Evolutionary conservation across 495 filamentous ascomycete species (phyloP).

Genomic region (Pyronema omphalodes): DNA sequence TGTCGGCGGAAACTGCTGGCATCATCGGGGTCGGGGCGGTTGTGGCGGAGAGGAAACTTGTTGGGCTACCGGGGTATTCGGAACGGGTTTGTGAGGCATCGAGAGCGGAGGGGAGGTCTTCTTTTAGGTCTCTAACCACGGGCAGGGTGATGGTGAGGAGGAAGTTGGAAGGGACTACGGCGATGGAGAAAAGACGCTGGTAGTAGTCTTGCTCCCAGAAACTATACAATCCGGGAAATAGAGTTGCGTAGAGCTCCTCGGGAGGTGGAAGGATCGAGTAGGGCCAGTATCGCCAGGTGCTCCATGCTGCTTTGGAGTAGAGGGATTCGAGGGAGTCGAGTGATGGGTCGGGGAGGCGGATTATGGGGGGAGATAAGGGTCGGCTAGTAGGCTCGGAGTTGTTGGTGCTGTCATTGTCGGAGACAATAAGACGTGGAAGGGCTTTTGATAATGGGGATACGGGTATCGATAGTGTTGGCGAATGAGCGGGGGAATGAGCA

Average conservation of each 20-base stretch:
- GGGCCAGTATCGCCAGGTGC: constrained; percentile 48
- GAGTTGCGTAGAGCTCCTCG: constrained; percentile 45
- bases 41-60: constrained; percentile 10
- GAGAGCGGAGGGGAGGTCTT: too few species aligned
- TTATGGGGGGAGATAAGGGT: constrained; percentile 30
- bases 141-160: constrained; percentile 83
- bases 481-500: constrained; percentile 9
- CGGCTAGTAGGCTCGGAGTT: constrained; percentile 30
- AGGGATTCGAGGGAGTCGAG: constrained; percentile 33
- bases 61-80: not conserved
- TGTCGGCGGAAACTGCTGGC: not conserved
- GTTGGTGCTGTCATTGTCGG: constrained; percentile 27
- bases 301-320: constrained; percentile 13
- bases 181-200: constrained; percentile 58
- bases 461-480: constrained; percentile 4
- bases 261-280: constrained; percentile 51
- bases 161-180: constrained; percentile 78
- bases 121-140: constrained; percentile 43
- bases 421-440: constrained; percentile 10
- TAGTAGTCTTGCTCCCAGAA: constrained; percentile 61
- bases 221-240: constrained; percentile 73
- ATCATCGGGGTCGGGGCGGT: constrained; percentile 4
- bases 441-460: constrained; percentile 9
- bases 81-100: too few species aligned
- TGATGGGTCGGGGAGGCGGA: constrained; percentile 33